Evolutionary conservation across 78 protist species (phyloP), one percentile per base, ranked within the genome.

Genomic region (slime mould (Dictyostelium discoideum)): DNA sequence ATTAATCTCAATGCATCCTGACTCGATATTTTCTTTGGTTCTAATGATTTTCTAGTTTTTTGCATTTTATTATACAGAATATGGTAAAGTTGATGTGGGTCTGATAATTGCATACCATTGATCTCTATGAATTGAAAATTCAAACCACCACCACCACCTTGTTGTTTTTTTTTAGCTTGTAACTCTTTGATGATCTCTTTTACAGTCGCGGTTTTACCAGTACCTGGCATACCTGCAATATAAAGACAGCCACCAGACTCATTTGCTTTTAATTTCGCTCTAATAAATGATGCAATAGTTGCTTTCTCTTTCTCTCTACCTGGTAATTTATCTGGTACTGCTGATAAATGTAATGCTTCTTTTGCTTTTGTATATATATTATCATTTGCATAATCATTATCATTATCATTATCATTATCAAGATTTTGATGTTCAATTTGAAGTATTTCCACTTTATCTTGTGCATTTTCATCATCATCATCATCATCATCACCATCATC

Each of bases 161-260:
- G 3, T 29, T 32, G 4, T 24, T 20, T 63, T 50, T 60, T 32
- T 24, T 42, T 48, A 13, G 20, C 26, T 32, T 60, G 96, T n/a
- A 97, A 54, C 7, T 26, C 7, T 50, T 95, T 44, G 0, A 94
- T 95, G 3, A 93, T 80, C 42, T 97, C 97, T 76, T 76, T 87
- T 0, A 96, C 98, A 5, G 98, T 97, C 0, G 98, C 96, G 0
- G 98, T 97, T 76, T 97, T 97, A 16, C 98, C 98, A 8, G 98
- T 96, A 24, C 98, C 98, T 16, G 98, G 98, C 83, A 97, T 92
- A n/a, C 98, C 98, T 2, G 98, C 92, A 1, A 97, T 92, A 60
- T 96, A 92, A 4, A 92, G 29, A 79, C 85, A 76, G 10, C 92
- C 89, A 67, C 96, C 96, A 22, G 87, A 57, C 16, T 39, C 69